Base-by-base conservation (phyloP, 1,284 basidiomycete genomes). In the Ceratobasidium sp. region DNA sequence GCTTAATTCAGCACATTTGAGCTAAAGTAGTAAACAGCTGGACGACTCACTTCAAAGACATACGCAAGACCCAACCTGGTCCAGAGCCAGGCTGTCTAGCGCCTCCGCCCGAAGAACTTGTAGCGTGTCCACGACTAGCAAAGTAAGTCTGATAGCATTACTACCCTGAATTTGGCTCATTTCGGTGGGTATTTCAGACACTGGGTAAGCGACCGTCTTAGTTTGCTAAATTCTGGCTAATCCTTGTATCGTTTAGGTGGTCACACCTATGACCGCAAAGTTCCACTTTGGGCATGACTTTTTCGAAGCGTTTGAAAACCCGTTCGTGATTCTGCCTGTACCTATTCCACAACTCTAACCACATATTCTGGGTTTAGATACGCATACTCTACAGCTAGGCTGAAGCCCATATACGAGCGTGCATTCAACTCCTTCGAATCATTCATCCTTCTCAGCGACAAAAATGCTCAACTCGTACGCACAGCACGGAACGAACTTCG, bases 81-180 rank as follows among this genome's bases (percentile, higher is more conserved):
- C 88, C 88, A 44, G 86, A 91, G 78, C 88, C 87, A 18, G 87
- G 84, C 2, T 91, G 90, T 76, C 81, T 80, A 73, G 81, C 86
- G 11, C 89, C 90, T 59, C 88, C 87, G 23, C 84, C 88, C 13
- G 82, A 89, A 82, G 90, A 91, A 78, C 82, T 89, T n/a, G 89
- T 90, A n/a, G 88, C 89, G 41, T 91, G 90, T 78, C 90, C 89
- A 23, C 83, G 89, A 66, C 82, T 83, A 23, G 87, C 88, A 58
- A 87, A 87, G 88, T 89, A 78, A 80, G 83, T 77, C 64, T 58
- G 66, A 59, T 43, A 59, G 57, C 61, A 69, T 67, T 23, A 52
- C 5, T 50, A 35, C 50, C 43, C 11, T 32, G 52, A 32, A 47
- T 71, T 78, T 43, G 9, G 11, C 50, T 57, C 16, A 55, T n/a